These are phyloP conservation scores for Malus asiatica DNA, from an alignment of 306 rosid species.

Conservation along the genomic window DNA sequence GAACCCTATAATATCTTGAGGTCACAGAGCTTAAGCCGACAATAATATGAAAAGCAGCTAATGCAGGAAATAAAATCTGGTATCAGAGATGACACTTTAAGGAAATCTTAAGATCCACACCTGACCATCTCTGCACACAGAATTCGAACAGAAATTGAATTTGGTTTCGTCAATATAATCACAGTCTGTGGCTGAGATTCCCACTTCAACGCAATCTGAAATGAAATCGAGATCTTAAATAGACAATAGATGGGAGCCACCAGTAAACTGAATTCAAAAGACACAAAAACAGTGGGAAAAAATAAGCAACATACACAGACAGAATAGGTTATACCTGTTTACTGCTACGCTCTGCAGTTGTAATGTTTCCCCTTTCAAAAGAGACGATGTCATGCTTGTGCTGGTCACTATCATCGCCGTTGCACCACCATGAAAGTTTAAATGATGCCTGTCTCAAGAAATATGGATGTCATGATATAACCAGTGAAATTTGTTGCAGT, in stretches of 20 bases:
- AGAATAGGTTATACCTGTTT: constrained; percentile 62
- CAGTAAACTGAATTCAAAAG: neutral
- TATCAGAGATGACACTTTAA: constrained; percentile 6
- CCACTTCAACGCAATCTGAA: constrained; percentile 95
- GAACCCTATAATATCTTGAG: constrained; percentile 6
- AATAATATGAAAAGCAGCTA: constrained; percentile 2
- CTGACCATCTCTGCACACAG: constrained; percentile 88
- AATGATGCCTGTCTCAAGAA: constrained; percentile 66
- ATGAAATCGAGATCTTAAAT: constrained; percentile 29
- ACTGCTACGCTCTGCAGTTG: constrained; percentile 94
- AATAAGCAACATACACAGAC: constrained; percentile 9
- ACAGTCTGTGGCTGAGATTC: constrained; percentile 85
- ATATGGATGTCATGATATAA: constrained; percentile 6
- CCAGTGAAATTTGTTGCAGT: neutral
- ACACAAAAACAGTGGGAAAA: constrained; percentile 12
- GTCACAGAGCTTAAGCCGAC: constrained; percentile 12
- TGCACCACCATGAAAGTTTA: constrained; percentile 86
- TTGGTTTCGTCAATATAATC: constrained; percentile 88
- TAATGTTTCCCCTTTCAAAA: constrained; percentile 90
- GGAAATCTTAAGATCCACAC: constrained; percentile 32
- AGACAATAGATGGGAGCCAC: constrained; percentile 22
- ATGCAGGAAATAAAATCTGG: neutral
- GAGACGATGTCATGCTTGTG: constrained; percentile 90
- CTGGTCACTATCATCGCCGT: constrained; percentile 78
- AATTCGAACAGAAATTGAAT: constrained; percentile 71